Evolutionary conservation across 1,284 basidiomycete species (phyloP), one percentile per base, ranked within the genome.

Genomic region (Trichosporon faecale): DNA sequence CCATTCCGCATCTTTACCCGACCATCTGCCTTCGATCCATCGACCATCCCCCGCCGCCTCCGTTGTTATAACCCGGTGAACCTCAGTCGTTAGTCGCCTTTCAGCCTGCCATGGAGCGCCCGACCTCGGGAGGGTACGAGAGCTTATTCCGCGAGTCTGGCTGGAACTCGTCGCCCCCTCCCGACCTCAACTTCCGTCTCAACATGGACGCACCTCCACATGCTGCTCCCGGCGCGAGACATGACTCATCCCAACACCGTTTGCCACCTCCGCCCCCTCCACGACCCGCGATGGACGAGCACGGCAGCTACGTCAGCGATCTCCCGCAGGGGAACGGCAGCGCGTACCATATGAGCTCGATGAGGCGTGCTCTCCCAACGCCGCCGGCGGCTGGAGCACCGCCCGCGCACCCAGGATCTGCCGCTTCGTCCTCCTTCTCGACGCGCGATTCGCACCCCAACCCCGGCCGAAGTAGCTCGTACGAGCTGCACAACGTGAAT

Each of bases 91-190:
- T 21, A 52, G 29, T 33, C 18, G 57, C 57, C 27, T n/a, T 29
- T 23, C 29, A 14, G 11, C 57, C 57, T 61, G 14, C 57, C 21
- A 61, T 61, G 57, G 57, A 61, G 57, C 57, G 29, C 57, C 29
- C 57, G 57, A 61, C 57, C 18, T 31, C 57, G 57, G 57, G 57
- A 61, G 57, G 57, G 57, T 61, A 61, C 31, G 57, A 61, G 57
- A 61, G 16, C 57, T 61, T 61, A 14, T 61, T 61, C 57, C 57
- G 57, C 57, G 57, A 61, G 5, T 61, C 57, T 29, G 57, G 57
- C 27, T 61, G 57, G 57, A 7, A 29, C 7, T 61, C 57, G 18
- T 61, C 57, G 5, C 16, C 57, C 27, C 16, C 57, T 31, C 57
- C 57, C 27, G 57, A 61, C 27, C 57, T 57, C 52, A 27, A 25